Conservation (phyloP, 371 early-diverging fungal species). For the Lichtheimia corymbifera region DNA sequence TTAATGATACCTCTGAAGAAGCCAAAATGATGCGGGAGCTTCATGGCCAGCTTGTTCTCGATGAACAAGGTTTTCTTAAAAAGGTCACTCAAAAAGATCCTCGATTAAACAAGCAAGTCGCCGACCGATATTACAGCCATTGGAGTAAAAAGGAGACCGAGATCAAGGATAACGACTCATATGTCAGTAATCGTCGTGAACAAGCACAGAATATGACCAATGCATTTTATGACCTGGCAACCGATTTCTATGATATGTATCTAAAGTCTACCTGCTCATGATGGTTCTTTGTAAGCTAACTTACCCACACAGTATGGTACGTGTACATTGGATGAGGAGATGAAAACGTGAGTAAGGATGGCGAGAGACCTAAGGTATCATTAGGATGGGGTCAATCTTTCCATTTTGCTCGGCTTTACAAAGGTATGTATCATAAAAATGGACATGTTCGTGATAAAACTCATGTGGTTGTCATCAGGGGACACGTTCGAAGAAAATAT, state of each 20-base stretch:
- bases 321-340: not conserved
- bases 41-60: constrained; percentile 34
- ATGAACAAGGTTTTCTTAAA: constrained; percentile 37
- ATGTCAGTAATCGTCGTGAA: constrained; percentile 36
- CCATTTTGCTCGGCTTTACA: constrained; percentile 70
- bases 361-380: not conserved
- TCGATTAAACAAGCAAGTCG: constrained; percentile 42
- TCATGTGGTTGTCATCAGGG: constrained; percentile 30
- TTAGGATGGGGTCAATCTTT: constrained; percentile 79
- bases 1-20: constrained; percentile 27
- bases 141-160: constrained; percentile 33
- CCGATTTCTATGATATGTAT: constrained; percentile 62
- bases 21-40: constrained; percentile 36
- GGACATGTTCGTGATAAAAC: not conserved
- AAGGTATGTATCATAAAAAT: constrained; percentile 19
- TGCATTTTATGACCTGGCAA: constrained; percentile 64
- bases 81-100: constrained; percentile 54
- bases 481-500: constrained; percentile 68
- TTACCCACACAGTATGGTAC: not conserved
- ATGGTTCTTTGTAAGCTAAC: constrained; percentile 7
- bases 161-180: constrained; percentile 20
- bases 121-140: constrained; percentile 35
- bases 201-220: constrained; percentile 61
- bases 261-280: constrained; percentile 19
- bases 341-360: not conserved